These are phyloP conservation scores for Guyanaporus albipodus DNA, from an alignment of 768 basidiomycete species.

Conservation along the genomic window DNA sequence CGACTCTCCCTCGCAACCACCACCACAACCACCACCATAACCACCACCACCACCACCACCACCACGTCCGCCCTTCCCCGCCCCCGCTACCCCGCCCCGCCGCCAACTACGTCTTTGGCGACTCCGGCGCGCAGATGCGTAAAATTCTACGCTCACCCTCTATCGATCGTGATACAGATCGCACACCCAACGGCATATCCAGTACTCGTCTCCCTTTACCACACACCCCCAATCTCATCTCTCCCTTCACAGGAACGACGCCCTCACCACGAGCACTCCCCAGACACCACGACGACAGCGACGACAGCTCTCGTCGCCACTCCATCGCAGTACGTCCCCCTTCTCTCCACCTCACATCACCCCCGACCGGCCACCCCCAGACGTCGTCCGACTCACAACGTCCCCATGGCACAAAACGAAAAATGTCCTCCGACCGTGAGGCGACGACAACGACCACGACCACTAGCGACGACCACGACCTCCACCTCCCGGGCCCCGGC, in stretches of 20 bases:
- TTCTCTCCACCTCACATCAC: not conserved
- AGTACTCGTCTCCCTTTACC: constrained; percentile 17
- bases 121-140: constrained; percentile 45
- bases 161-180: constrained; percentile 36
- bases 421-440: constrained; percentile 72
- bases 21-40: too few species aligned
- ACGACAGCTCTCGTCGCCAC: constrained; percentile 66
- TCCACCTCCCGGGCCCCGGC: constrained; percentile 65
- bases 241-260: constrained; percentile 29
- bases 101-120: constrained; percentile 70
- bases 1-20: too few species aligned
- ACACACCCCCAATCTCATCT: constrained; percentile 7
- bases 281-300: constrained; percentile 49
- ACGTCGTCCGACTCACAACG: constrained; percentile 39
- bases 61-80: too few species aligned
- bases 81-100: constrained; percentile 57
- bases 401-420: constrained; percentile 72
- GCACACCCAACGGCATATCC: constrained; percentile 18
- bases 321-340: constrained; percentile 57
- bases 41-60: too few species aligned
- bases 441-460: too few species aligned
- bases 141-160: constrained; percentile 60
- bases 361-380: constrained; percentile 13
- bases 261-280: constrained; percentile 25
- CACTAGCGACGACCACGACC: constrained; percentile 60